Evolutionary conservation across 164 flowering plant species (phyloP).

Genomic region (Akebia trifoliata): DNA sequence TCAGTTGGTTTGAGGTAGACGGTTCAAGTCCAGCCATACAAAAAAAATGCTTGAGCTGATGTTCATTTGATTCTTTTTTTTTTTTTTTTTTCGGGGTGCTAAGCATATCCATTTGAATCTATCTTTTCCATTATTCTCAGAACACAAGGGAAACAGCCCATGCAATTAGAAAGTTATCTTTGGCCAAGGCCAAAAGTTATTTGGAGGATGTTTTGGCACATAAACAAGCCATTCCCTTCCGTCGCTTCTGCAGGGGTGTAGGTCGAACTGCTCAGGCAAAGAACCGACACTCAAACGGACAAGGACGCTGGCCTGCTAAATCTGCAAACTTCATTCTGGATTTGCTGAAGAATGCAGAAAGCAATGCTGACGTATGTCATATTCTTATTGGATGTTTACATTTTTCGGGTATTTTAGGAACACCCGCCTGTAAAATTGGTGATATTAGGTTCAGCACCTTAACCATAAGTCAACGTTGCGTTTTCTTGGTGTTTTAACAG

Average conservation of each 20-base stretch:
- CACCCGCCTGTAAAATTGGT: too few relatives aligned
- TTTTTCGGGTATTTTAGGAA: too few relatives aligned
- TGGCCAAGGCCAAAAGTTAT: constrained; percentile 78
- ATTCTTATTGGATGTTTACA: background rate
- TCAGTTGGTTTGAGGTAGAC: too few relatives aligned
- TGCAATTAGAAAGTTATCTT: constrained; percentile 66
- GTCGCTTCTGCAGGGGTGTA: constrained; percentile 90
- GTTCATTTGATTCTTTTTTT: too few relatives aligned
- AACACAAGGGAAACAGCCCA: constrained; percentile 89
- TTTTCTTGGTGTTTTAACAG: background rate
- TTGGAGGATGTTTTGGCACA: constrained; percentile 87
- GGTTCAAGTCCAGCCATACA: too few relatives aligned
- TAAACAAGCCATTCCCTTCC: constrained; percentile 92
- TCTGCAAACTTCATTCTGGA: constrained; percentile 84
- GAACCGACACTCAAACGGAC: constrained; percentile 87
- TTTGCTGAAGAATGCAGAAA: constrained; percentile 92
- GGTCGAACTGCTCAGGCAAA: constrained; percentile 97
- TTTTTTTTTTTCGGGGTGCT: too few relatives aligned
- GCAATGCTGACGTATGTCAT: constrained; percentile 75
- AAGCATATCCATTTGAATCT: too few relatives aligned
- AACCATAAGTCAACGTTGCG: background rate
- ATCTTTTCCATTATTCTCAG: too few relatives aligned
- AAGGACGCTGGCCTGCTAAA: constrained; percentile 94
- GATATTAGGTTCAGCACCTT: too few relatives aligned
- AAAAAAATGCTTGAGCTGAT: too few relatives aligned